Evolutionary conservation across 2,329 filamentous ascomycete genomes (phyloP).

Genomic region (Pyrenochaeta sp.): DNA sequence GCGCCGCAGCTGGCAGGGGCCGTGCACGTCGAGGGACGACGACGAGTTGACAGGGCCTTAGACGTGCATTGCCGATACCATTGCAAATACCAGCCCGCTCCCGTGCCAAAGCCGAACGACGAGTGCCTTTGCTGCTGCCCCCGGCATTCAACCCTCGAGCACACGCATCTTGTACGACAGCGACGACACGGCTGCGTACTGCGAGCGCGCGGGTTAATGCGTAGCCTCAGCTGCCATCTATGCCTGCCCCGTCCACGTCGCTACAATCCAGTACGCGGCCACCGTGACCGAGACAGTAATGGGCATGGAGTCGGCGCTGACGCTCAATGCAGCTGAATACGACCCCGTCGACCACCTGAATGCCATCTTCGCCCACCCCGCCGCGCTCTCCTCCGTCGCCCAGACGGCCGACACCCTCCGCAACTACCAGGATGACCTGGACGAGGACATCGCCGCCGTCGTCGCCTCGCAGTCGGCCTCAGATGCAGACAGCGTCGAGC

Average conservation of each 20-base stretch:
- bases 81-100: too few species aligned
- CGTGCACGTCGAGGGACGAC: too few species aligned
- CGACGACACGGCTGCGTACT: slow-evolving; percentile 28
- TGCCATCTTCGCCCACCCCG: slow-evolving; percentile 88
- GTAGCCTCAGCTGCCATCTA: slow-evolving; percentile 42
- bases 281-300: slow-evolving; percentile 8
- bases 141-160: not conserved
- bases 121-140: too few species aligned
- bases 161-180: slow-evolving; percentile 16
- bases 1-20: too few species aligned
- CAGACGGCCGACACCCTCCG: slow-evolving; percentile 77
- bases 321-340: slow-evolving; percentile 72
- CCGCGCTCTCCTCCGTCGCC: slow-evolving; percentile 78
- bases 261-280: slow-evolving; percentile 48
- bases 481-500: slow-evolving; percentile 84
- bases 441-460: slow-evolving; percentile 76
- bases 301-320: slow-evolving; percentile 30
- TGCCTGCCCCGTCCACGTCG: slow-evolving; percentile 46
- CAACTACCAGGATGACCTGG: slow-evolving; percentile 81
- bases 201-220: slow-evolving; percentile 45
- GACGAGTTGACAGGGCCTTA: too few species aligned
- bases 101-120: too few species aligned
- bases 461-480: slow-evolving; percentile 80
- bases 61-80: too few species aligned
- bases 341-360: slow-evolving; percentile 94